Percentiles rank a stretch among this genome's conserved stretches.
Evolutionary conservation across 225 moss, liverwort and hornwort genomes (phyloP).

Genomic region (Climacium dendroides): DNA sequence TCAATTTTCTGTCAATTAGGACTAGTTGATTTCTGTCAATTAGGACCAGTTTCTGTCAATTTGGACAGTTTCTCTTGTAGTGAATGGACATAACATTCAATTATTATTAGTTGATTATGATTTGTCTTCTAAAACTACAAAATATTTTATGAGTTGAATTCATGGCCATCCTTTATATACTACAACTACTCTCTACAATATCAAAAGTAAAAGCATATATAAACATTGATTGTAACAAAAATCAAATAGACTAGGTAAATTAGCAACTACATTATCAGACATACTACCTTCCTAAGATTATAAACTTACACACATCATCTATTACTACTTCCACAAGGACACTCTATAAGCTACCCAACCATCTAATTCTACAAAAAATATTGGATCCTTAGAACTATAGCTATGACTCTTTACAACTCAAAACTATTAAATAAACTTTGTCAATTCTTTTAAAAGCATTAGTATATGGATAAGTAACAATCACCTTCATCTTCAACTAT

Average conservation of each 20-base stretch:
- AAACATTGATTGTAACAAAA: background rate
- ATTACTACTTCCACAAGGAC: background rate
- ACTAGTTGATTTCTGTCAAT: too few relatives aligned
- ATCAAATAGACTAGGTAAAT: background rate
- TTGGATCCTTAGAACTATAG: background rate
- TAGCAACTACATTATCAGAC: background rate
- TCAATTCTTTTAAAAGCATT: fast-evolving
- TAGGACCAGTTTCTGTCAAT: too few relatives aligned
- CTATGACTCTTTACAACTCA: background rate
- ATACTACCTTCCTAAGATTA: background rate
- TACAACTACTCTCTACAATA: too few relatives aligned
- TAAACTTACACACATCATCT: background rate
- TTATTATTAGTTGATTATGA: too few relatives aligned
- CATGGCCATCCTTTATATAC: too few relatives aligned
- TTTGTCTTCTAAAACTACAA: too few relatives aligned
- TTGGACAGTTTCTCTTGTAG: too few relatives aligned
- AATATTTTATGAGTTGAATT: too few relatives aligned
- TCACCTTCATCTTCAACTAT: background rate
- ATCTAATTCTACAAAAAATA: background rate
- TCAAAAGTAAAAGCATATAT: background rate
- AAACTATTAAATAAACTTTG: background rate
- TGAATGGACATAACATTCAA: too few relatives aligned
- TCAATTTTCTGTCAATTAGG: too few relatives aligned
- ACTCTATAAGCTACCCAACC: background rate
- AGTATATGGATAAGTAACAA: background rate